Percentiles rank a stretch among this genome's conserved stretches.
Conservation (phyloP, 73 alveolate genomes). For the Paramecium sexaurelia region DNA sequence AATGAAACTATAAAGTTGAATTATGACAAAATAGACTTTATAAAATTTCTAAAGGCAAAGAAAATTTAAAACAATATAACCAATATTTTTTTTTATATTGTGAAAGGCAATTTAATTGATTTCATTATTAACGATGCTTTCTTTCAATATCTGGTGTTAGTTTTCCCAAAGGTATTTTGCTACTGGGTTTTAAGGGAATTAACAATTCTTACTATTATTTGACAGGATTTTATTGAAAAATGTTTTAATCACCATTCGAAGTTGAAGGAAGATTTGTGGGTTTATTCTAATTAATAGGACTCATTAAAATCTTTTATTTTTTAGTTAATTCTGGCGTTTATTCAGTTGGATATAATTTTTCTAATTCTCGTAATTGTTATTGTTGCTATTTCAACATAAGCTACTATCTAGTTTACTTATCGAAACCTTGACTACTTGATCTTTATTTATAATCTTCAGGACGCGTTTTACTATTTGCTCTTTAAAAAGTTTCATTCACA, state of each 20-base stretch:
- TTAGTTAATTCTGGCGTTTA: background rate
- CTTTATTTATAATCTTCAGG: background rate
- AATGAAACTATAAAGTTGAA: no score
- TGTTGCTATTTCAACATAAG: background rate
- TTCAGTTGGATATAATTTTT: background rate
- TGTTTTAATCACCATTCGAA: background rate
- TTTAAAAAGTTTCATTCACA: background rate
- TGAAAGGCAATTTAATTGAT: background rate
- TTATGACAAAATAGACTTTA: no score
- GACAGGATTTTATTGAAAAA: background rate
- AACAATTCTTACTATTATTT: background rate
- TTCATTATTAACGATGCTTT: background rate
- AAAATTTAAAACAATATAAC: no score
- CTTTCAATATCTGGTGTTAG: background rate
- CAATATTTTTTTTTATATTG: no score
- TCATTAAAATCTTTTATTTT: background rate
- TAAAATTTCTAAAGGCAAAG: no score
- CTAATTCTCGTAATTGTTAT: background rate
- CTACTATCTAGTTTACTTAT: background rate
- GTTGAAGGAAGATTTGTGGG: background rate
- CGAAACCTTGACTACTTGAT: background rate
- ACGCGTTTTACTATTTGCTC: background rate
- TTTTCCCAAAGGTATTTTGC: conserved; percentile 8
- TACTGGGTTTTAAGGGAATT: background rate
- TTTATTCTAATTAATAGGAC: background rate